These are phyloP conservation scores for Taiozyma sp. DNA, from an alignment of 1,139 yeast genomes.

Conservation along the genomic window DNA sequence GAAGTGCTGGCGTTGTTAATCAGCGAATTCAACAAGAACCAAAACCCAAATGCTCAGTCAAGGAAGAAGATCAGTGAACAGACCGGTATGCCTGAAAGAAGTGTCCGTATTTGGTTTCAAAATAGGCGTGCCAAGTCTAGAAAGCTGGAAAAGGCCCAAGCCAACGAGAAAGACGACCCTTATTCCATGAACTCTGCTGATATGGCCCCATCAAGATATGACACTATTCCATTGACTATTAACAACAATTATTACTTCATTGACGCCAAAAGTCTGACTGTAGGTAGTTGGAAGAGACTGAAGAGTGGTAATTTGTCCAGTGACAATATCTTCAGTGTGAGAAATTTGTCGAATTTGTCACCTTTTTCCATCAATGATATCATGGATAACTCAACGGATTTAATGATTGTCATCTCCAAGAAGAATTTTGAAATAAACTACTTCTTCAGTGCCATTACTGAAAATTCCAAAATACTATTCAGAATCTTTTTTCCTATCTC, in stretches of 20 bases:
- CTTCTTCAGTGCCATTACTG: slow-evolving; percentile 57
- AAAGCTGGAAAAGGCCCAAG: slow-evolving; percentile 46
- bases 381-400: slow-evolving; percentile 60
- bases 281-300: slow-evolving; percentile 77
- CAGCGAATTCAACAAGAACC: slow-evolving; percentile 66
- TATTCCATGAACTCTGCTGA: slow-evolving; percentile 6
- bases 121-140: slow-evolving; percentile 82
- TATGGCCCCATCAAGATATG: slow-evolving; percentile 25
- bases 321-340: slow-evolving; percentile 32
- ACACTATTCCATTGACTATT: slow-evolving; percentile 45
- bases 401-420: slow-evolving; percentile 61
- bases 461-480: slow-evolving; percentile 57
- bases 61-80: slow-evolving; percentile 68
- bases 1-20: slow-evolving; percentile 70
- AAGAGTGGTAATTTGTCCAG: slow-evolving; percentile 52
- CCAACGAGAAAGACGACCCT: slow-evolving; percentile 13
- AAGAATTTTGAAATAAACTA: slow-evolving; percentile 54
- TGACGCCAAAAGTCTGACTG: slow-evolving; percentile 62
- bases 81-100: slow-evolving; percentile 87
- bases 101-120: slow-evolving; percentile 95
- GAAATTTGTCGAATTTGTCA: slow-evolving; percentile 53
- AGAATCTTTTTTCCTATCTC: slow-evolving; percentile 62
- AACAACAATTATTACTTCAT: slow-evolving; percentile 66
- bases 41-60: slow-evolving; percentile 64
- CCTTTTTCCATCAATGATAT: slow-evolving; percentile 59